Evolutionary conservation across 768 basidiomycete genomes (phyloP), one percentile per base, ranked within the genome.

Genomic region (Crepidotus variabilis): DNA sequence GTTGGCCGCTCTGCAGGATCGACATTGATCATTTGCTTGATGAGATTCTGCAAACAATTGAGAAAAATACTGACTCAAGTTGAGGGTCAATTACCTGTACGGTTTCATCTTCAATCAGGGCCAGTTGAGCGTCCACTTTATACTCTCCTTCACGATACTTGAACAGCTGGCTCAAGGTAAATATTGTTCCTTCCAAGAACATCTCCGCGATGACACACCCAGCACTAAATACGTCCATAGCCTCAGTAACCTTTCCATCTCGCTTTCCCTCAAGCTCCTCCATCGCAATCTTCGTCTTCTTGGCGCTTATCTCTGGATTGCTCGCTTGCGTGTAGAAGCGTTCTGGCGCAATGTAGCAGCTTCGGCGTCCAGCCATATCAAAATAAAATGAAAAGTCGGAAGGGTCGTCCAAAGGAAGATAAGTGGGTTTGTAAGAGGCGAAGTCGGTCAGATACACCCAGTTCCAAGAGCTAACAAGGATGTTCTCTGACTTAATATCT

Each of bases 341-440:
- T 64, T 99, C 97, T 0, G 97, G 97, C 0, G 97, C 97, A 57
- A 99, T 77, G 65, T 98, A 98, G 69, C 97, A 99, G 1, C 92
- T 95, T 10, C 96, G 82, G 6, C 94, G 79, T 1, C 93, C 92
- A 11, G 92, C 94, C 3, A 93, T 94, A 71, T 99, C 97, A 71
- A 95, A 98, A 78, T 87, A 99, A 77, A 94, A 97, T 3, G 94
- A 95, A 71, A 98, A 99, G 72, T 96, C 94, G 7, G 95, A 86
- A 2, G 97, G 97, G 67, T 98, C 95, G 66, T 99, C 94, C 46
- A 98, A 81, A 0, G 97, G 97, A 10, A 99, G 83, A 69, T 86
- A 92, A 1, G 94, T 95, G 0, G 95, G 97, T 69, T 99, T 99
- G 81, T 92, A 95, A 0, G 87, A 82, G 0, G 55, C 55, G 69